Conservation (phyloP, 345 rosid genomes). For the Pseudoturritis turrita region DNA sequence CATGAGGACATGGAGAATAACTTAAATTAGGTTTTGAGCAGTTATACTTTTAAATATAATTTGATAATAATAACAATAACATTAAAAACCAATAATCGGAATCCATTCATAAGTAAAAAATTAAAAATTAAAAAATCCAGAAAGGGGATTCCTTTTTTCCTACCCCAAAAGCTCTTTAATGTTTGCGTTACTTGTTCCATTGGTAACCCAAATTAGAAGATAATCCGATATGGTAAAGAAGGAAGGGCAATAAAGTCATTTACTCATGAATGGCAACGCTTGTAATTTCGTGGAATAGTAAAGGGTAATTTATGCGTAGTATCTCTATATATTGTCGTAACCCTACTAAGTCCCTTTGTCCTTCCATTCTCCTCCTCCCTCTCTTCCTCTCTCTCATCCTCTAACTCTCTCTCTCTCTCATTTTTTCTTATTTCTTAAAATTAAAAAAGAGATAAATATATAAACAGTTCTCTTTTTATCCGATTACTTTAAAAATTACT, state of each 20-base stretch:
- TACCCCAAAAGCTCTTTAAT: not conserved
- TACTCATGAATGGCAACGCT: not conserved
- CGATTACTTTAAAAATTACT: slow-evolving; percentile 5
- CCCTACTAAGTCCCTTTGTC: slow-evolving; percentile 5
- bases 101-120: not conserved
- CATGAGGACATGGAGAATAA: too few relatives aligned
- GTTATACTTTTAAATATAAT: too few relatives aligned
- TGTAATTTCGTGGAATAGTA: not conserved
- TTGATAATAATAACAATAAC: too few relatives aligned
- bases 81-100: not conserved
- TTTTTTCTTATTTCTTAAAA: not conserved
- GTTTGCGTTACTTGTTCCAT: slow-evolving; percentile 20
- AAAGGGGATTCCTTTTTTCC: not conserved
- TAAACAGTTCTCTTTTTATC: not conserved
- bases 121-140: not conserved
- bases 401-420: not conserved
- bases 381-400: not conserved
- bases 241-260: not conserved
- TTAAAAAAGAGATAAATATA: not conserved
- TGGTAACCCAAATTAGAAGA: slow-evolving; percentile 23
- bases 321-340: slow-evolving; percentile 22
- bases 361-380: not conserved
- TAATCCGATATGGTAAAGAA: slow-evolving; percentile 4
- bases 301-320: slow-evolving; percentile 4
- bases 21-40: not conserved